Base-by-base conservation (phyloP, 1,139 yeast genomes). In the Scheffersomyces quercinus region DNA sequence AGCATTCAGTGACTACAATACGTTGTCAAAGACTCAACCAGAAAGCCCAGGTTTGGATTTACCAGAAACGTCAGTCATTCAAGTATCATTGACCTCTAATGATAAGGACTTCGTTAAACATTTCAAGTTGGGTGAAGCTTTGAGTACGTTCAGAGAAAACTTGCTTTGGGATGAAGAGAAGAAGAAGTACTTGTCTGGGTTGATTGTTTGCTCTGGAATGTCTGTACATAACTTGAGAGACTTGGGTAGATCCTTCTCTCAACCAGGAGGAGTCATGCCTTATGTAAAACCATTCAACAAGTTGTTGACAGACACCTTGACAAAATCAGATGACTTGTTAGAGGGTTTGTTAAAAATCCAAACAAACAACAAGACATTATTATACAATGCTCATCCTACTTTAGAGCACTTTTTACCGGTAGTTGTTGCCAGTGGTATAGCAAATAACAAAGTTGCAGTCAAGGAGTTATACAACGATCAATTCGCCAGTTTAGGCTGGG, bases 221-320 rank as follows among this genome's bases (percentile, higher is more conserved):
- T 71, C 88, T 5, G 95, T 86, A 12, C 95, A 87, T 62, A 87
- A 87, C 54, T 70, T 87, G 39, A 55, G 79, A 34, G 91, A 86
- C 48, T 36, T 81, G 16, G 66, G 76, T 10, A 30, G 35, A 28
- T 49, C 59, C 4, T 46, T 54, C 26, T 36, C 43, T 8, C 43
- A 46, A 24, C 56, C 57, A 2, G 63, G 59, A 3, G 54, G 55
- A 35, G 56, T 65, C 2, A 53, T 75, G 57, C 78, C 83, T 0
- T 84, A 84, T 52, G 77, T 69, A 5, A 56, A 61, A 39, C 71
- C 72, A 31, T 85, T 85, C 62, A 78, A 79, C 52, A 50, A 58
- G 3, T 47, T 73, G n/a, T 56, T 85, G 12, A 65, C 67, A 2
- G 52, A 59, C 1, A 68, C 72, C 8, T 53, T 82, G 28, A 41